These are phyloP conservation scores for Ophiostoma populinum DNA, from an alignment of 2,329 filamentous ascomycete species.

Conservation along the genomic window DNA sequence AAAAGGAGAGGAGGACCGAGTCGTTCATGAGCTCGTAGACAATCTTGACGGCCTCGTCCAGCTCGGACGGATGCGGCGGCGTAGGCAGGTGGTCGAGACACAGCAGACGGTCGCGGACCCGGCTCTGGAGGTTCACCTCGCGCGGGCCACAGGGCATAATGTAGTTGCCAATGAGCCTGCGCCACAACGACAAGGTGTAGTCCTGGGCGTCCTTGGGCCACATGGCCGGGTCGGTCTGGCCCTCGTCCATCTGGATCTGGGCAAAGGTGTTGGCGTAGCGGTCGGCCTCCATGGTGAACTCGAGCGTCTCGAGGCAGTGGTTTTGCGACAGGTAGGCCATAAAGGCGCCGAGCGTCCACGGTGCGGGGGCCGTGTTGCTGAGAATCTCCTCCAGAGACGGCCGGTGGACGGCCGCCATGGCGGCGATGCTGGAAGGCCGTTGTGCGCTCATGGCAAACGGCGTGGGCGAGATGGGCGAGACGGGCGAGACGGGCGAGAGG, in stretches of 20 bases:
- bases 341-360: constrained; percentile 82
- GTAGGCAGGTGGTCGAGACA: constrained; percentile 36
- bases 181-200: constrained; percentile 69
- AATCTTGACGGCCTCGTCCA: constrained; percentile 71
- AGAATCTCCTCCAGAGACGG: constrained; percentile 79
- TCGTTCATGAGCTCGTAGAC: constrained; percentile 97
- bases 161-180: constrained; percentile 75
- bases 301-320: constrained; percentile 87
- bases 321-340: constrained; percentile 96
- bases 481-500: constrained; percentile 1
- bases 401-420: constrained; percentile 24
- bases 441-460: constrained; percentile 27
- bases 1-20: constrained; percentile 79
- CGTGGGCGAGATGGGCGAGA: background rate
- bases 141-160: constrained; percentile 70
- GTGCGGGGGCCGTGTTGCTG: constrained; percentile 66
- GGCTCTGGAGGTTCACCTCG: constrained; percentile 79
- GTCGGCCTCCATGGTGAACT: constrained; percentile 89
- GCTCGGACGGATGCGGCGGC: constrained; percentile 55
- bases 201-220: constrained; percentile 30
- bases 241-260: constrained; percentile 25
- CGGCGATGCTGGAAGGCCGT: constrained; percentile 30
- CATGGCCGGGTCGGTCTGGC: constrained; percentile 11
- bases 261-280: constrained; percentile 51
- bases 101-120: constrained; percentile 68